Conservation (phyloP, 306 rosid species). For the Adenanthera pavonina region DNA sequence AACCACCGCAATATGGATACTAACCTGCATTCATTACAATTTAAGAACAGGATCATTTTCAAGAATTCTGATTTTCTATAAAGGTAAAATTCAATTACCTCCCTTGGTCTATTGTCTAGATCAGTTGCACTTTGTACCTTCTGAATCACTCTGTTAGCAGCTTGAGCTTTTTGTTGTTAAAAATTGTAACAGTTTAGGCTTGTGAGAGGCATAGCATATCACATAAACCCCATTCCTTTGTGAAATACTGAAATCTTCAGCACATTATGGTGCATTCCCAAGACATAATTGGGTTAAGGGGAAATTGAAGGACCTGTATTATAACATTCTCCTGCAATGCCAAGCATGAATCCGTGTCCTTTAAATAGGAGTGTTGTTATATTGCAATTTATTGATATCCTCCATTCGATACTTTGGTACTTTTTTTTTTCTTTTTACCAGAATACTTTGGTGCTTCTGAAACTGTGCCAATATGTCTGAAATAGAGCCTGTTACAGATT, state of each 20-base stretch:
- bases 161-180: not conserved
- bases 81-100: not conserved
- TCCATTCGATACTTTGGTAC: not conserved
- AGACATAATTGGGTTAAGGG: not conserved
- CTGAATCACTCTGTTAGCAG: not conserved
- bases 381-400: not conserved
- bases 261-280: too few relatives aligned
- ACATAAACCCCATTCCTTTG: not conserved
- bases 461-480: not conserved
- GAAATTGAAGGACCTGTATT: not conserved
- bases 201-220: not conserved
- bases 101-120: not conserved
- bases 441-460: not conserved
- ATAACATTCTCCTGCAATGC: not conserved
- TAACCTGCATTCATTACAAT: slow-evolving; percentile 8
- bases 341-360: not conserved
- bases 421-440: too few relatives aligned
- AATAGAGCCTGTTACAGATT: not conserved
- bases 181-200: not conserved
- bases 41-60: slow-evolving; percentile 15
- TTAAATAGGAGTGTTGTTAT: not conserved
- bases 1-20: slow-evolving; percentile 10
- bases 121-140: not conserved
- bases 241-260: not conserved
- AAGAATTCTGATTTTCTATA: not conserved